Percentiles rank a stretch among this genome's conserved stretches.
Evolutionary conservation across 2,329 filamentous ascomycete genomes (phyloP).

Genomic region (Neofusicoccum umdonicola): DNA sequence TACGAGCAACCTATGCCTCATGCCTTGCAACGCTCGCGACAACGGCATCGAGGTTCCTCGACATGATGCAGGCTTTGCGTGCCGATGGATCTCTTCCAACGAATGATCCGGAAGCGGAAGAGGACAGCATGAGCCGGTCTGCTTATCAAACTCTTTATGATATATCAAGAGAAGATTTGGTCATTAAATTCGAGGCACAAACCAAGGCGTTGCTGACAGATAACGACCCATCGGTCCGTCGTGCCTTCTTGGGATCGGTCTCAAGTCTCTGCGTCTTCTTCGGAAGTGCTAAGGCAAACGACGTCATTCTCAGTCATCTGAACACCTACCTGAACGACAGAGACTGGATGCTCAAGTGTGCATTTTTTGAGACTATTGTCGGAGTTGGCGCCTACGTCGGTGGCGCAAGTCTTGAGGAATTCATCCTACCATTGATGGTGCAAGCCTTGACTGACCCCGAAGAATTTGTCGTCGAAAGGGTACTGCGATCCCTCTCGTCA

Average conservation of each 20-base stretch:
- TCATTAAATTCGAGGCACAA: conserved; percentile 80
- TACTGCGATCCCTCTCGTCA: conserved; percentile 80
- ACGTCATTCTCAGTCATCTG: conserved; percentile 92
- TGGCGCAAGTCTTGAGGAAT: conserved; percentile 85
- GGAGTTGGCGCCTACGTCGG: conserved; percentile 90
- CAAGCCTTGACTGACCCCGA: conserved; percentile 91
- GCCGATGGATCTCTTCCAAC: conserved; percentile 78
- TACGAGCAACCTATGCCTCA: conserved; percentile 88
- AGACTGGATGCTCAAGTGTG: conserved; percentile 94
- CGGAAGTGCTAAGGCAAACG: conserved; percentile 84
- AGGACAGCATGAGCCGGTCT: conserved; percentile 64
- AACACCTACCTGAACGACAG: conserved; percentile 97
- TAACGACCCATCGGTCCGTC: conserved; percentile 75
- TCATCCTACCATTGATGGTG: conserved; percentile 92
- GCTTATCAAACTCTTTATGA: conserved; percentile 84
- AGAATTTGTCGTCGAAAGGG: conserved; percentile 89
- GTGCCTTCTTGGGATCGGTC: conserved; percentile 89
- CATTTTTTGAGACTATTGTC: conserved; percentile 93
- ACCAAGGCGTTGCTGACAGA: conserved; percentile 90
- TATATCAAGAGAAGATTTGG: conserved; percentile 75
- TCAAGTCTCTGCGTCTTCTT: conserved; percentile 94
- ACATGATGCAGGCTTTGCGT: conserved; percentile 84
- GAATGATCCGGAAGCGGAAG: conserved; percentile 76
- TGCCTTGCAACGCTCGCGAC: conserved; percentile 86
- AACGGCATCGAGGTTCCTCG: conserved; percentile 79